Base-by-base conservation (phyloP, 306 rosid species). In the Prunus mira region DNA sequence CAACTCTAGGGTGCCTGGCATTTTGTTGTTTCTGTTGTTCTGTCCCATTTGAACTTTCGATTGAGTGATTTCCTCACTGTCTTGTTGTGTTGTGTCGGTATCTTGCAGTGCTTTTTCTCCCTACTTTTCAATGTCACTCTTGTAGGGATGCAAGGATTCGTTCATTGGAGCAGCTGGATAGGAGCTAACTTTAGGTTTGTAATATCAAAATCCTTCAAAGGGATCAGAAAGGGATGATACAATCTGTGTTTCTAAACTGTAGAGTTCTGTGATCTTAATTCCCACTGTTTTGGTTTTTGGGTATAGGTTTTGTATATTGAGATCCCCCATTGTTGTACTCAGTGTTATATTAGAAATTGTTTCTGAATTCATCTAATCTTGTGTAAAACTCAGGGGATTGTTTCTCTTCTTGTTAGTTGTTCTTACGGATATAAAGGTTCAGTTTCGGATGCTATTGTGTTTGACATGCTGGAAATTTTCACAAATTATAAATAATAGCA, bases 111-210 rank as follows among this genome's bases (percentile, higher is more conserved):
- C 17, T 56, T 30, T 17, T 17, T 63, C 67, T 4, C 45, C 67
- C 67, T 30, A 1, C n/a, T 17, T 45, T 20, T 8, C 43, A 10
- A 27, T 15, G 67, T 57, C 38, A 15, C 38, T 15, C 25, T 63
- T 58, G 18, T 73, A 22, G 76, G 34, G 54, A 17, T 15, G 67
- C 38, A 43, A 73, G 68, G 57, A 11, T 58, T 58, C 12, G 55
- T 20, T 38, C 20, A 58, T 41, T 15, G 51, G 68, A 18, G 69
- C 77, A 7, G 77, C 58, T 28, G 58, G 13, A 5, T 60, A 45
- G 76, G 67, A 73, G 57, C 30, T 60, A 73, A 60, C 58, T 19
- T 47, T 56, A 72, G n/a, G 8, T 17, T 58, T 73, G 76, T 63
- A 63, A 28, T 30, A 30, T 63, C 67, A 34, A 63, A 63, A 14